Percentiles rank a stretch among this genome's conserved stretches.
These are phyloP conservation scores for Umbelopsis sp. DNA, from an alignment of 192 early-diverging fungal genomes.

Conservation along the genomic window DNA sequence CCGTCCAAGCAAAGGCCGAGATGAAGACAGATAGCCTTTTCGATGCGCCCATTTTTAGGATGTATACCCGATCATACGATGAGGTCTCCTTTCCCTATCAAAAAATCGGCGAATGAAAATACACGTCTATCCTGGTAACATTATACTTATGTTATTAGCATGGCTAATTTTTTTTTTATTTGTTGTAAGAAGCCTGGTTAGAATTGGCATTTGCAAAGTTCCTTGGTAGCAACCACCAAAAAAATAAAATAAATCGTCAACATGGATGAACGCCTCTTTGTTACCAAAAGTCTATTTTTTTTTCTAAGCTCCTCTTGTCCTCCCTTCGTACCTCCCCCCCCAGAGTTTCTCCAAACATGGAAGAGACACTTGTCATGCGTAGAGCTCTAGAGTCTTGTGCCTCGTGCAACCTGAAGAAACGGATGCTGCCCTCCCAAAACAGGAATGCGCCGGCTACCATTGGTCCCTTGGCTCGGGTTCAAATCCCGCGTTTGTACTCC, in stretches of 20 bases:
- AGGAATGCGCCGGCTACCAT: conserved; percentile 7
- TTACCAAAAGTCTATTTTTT: conserved; percentile 1
- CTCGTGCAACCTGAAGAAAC: not conserved
- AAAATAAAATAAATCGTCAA: too few species aligned
- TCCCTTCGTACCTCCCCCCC: not conserved
- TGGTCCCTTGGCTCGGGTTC: not conserved
- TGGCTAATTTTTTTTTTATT: not conserved
- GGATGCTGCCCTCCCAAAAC: not conserved
- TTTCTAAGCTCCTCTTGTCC: not conserved
- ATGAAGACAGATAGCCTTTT: not conserved
- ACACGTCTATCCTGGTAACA: not conserved
- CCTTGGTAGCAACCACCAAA: too few species aligned
- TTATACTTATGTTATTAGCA: not conserved
- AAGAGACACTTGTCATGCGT: conserved; percentile 13
- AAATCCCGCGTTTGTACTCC: not conserved
- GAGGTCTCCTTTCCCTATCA: not conserved
- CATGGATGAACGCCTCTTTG: too few species aligned
- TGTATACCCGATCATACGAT: conserved; percentile 10
- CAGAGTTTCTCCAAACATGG: not conserved
- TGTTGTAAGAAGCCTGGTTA: too few species aligned
- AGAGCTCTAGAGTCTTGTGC: not conserved
- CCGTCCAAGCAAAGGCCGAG: not conserved
- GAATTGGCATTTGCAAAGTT: too few species aligned
- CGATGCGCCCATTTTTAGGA: conserved; percentile 12
- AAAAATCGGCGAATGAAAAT: conserved; percentile 7